Evolutionary conservation across 2,329 filamentous ascomycete species (phyloP).

Genomic region (Pseudocercospora eumusae): DNA sequence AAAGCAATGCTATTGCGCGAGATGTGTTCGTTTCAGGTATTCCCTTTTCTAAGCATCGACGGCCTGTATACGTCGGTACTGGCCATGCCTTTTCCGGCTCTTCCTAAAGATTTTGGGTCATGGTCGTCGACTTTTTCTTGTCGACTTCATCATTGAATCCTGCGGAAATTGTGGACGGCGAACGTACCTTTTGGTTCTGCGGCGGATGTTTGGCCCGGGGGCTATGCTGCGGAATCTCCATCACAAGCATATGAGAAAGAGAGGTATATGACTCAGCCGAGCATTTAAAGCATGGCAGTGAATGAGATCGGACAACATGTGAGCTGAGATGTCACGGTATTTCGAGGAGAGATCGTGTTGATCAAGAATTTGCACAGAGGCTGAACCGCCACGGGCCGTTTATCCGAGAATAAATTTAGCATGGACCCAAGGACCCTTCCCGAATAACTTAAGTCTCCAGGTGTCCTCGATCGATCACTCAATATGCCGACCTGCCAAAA

Average conservation of each 20-base stretch:
- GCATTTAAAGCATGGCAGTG: background rate
- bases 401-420: background rate
- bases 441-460: background rate
- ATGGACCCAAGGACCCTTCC: background rate
- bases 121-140: slow-evolving; percentile 16
- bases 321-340: background rate
- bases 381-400: background rate
- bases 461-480: slow-evolving; percentile 1
- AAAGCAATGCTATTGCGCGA: background rate
- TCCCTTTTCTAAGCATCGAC: slow-evolving; percentile 55
- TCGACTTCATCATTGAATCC: slow-evolving; percentile 40
- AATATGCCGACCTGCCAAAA: background rate
- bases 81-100: slow-evolving; percentile 56
- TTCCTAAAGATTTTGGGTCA: slow-evolving; percentile 49
- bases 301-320: background rate
- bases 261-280: background rate
- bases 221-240: background rate
- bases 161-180: slow-evolving; percentile 4
- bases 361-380: slow-evolving; percentile 2
- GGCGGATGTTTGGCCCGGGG: background rate
- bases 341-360: slow-evolving; percentile 3
- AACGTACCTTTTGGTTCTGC: slow-evolving; percentile 3
- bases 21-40: background rate
- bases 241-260: background rate
- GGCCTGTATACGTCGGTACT: slow-evolving; percentile 51